phyloP scores from a whole-genome alignment of 768 basidiomycete genomes.

The Kwoniella sp. region DNA sequence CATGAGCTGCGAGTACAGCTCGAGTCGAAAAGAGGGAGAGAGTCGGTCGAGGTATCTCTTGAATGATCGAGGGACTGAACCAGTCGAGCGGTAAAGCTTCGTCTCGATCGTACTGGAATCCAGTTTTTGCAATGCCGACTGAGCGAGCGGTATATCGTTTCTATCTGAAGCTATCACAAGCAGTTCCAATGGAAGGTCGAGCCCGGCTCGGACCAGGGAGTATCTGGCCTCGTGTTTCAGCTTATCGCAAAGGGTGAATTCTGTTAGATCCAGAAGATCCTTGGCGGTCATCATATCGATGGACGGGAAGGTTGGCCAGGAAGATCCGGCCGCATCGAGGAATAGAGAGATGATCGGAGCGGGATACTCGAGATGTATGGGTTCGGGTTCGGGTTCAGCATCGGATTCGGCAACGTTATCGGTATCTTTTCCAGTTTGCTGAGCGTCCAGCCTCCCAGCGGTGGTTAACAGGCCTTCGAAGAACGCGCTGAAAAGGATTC shows the following conservation, averaged over 20 bases:
- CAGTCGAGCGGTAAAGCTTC: neutral
- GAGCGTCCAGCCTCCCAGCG: too few species aligned
- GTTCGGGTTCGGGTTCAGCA: too few species aligned
- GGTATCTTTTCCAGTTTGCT: too few species aligned
- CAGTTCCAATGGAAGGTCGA: constrained; percentile 1
- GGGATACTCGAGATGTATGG: constrained; percentile 2
- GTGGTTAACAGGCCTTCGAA: constrained; percentile 5
- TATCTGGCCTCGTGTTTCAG: neutral
- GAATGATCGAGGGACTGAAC: neutral
- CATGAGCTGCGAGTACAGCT: neutral
- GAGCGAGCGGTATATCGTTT: constrained; percentile 1
- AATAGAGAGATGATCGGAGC: neutral
- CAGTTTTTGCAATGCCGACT: neutral
- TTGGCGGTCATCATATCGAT: neutral
- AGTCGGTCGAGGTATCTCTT: constrained; percentile 1
- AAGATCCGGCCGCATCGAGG: neutral
- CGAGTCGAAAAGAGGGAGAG: neutral
- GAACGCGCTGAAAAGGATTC: constrained; percentile 1
- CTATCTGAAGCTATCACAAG: neutral
- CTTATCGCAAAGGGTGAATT: constrained; percentile 1
- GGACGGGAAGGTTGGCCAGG: neutral
- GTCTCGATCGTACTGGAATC: neutral
- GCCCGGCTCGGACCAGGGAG: neutral
- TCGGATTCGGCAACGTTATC: too few species aligned
- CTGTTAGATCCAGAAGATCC: neutral